phyloP scores from a whole-genome alignment of 2,329 filamentous ascomycete species.

The Paraphaeosphaeria sporulosa region DNA sequence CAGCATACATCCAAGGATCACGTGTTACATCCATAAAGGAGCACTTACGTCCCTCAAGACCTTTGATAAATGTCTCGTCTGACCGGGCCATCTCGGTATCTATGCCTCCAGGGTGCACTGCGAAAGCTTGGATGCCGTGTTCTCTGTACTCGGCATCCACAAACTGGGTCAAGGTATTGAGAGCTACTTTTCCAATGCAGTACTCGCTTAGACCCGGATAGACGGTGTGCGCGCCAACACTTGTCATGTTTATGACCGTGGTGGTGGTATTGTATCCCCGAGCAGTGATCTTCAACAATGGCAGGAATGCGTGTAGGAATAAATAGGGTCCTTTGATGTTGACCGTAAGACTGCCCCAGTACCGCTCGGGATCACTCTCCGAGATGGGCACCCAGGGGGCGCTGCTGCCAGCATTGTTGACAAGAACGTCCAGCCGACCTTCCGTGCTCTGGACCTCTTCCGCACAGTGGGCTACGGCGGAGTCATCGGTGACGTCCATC shows the following conservation, averaged over 20 bases:
- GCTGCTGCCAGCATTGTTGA: conserved; percentile 58
- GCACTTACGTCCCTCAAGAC: conserved; percentile 2
- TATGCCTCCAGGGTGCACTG: conserved; percentile 40
- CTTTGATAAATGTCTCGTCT: conserved; percentile 5
- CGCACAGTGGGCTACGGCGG: conserved; percentile 48
- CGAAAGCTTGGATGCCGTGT: conserved; percentile 31
- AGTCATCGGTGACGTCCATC: conserved; percentile 53
- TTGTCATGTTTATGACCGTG: conserved; percentile 57
- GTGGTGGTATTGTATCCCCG: conserved; percentile 42
- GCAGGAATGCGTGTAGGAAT: conserved; percentile 56
- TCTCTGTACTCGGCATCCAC: conserved; percentile 52
- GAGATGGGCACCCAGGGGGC: conserved; percentile 39
- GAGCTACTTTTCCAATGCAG: conserved; percentile 58
- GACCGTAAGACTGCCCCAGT: conserved; percentile 56
- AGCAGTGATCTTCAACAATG: conserved; percentile 44
- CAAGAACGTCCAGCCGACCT: conserved; percentile 53
- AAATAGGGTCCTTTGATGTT: conserved; percentile 60
- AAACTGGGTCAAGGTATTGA: conserved; percentile 60
- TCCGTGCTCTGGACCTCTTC: conserved; percentile 36
- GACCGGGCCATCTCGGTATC: conserved; percentile 24
- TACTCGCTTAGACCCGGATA: conserved; percentile 46
- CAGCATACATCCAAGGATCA: background rate
- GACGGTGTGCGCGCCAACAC: conserved; percentile 49
- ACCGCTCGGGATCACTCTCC: conserved; percentile 48
- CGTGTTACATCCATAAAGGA: background rate